phyloP scores from a whole-genome alignment of 1,284 basidiomycete genomes.

The Blastosporella zonata region DNA sequence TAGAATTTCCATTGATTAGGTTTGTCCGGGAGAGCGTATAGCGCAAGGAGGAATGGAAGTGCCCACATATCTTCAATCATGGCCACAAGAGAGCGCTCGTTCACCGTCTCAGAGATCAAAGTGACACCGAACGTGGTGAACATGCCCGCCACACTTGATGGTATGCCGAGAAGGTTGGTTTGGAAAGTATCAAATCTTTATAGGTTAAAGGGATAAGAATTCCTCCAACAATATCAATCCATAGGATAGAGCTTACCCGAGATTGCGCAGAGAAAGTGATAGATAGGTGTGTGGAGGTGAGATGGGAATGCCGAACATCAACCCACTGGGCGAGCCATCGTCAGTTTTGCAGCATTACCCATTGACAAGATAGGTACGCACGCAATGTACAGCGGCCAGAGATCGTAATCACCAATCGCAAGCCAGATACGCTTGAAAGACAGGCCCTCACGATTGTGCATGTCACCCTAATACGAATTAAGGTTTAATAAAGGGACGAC shows the following conservation, averaged over 20 bases:
- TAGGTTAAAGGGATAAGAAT: background rate
- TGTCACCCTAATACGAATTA: constrained; percentile 46
- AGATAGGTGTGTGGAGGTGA: constrained; percentile 54
- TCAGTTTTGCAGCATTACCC: background rate
- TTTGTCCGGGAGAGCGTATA: constrained; percentile 42
- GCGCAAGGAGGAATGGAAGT: constrained; percentile 48
- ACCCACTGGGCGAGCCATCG: constrained; percentile 28
- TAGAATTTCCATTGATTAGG: constrained; percentile 51
- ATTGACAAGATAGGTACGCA: constrained; percentile 26
- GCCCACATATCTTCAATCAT: constrained; percentile 51
- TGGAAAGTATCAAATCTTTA: constrained; percentile 56
- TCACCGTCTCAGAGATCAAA: constrained; percentile 42
- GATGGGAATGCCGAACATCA: constrained; percentile 47
- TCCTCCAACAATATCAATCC: background rate
- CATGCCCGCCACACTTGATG: constrained; percentile 42
- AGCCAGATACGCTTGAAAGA: constrained; percentile 50
- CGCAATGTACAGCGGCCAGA: constrained; percentile 71
- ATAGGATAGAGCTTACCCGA: constrained; percentile 37
- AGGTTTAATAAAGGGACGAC: background rate
- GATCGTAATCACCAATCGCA: constrained; percentile 59
- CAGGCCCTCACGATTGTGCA: constrained; percentile 78
- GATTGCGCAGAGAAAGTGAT: constrained; percentile 56
- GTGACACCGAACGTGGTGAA: constrained; percentile 43
- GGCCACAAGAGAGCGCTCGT: constrained; percentile 46
- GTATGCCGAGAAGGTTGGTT: constrained; percentile 62